Evolutionary conservation across 2,329 filamentous ascomycete genomes (phyloP), one percentile per base, ranked within the genome.

Genomic region (Clathrospora elynae): DNA sequence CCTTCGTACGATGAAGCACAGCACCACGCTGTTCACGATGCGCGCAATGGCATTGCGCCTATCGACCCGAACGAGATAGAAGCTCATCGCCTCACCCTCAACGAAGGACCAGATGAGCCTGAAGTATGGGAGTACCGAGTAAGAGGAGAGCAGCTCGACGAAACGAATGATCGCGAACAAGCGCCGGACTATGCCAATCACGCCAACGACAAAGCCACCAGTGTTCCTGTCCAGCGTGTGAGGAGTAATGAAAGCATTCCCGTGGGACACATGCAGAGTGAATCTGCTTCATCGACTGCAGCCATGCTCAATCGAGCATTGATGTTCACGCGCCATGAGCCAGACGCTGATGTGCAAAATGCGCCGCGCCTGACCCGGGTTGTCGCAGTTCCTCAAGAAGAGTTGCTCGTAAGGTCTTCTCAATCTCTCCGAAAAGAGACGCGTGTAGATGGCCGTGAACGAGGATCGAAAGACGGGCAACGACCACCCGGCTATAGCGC

Each of bases 1-100:
- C 68, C 68, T 2, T 63, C 66, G 0, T 71, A 71, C 36, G 64
- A 68, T 29, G 61, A 71, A 42, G 68, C 67, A 5, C 61, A 62
- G 18, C 52, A 64, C 11, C 54, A 65, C 35, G 60, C 61, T 13
- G 43, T 65, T 3, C 49, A 55, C 18, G 60, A 69, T 38, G 57
- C 60, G 18, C 56, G 57, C 30, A 55, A 57, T 26, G 62, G 61
- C 11, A 39, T 56, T n/a, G 37, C 57, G 8, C 51, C 64, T 1
- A 35, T 63, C 9, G 55, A 62, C 29, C 58, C 59, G 4, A 61
- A 55, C 20, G 51, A 64, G 32, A 46, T 68, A 12, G 59, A 66
- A 42, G 58, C 57, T 4, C 57, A 59, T 24, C 55, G 58, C n/a
- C 40, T 60, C 6, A 60, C 56, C 4, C 23, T 46, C 2, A 58